A percentile compares a stretch with the other conserved stretches of the same genome.
phyloP scores from a whole-genome alignment of 2,329 filamentous ascomycete genomes.

The Aspergillus pseudonomiae region DNA sequence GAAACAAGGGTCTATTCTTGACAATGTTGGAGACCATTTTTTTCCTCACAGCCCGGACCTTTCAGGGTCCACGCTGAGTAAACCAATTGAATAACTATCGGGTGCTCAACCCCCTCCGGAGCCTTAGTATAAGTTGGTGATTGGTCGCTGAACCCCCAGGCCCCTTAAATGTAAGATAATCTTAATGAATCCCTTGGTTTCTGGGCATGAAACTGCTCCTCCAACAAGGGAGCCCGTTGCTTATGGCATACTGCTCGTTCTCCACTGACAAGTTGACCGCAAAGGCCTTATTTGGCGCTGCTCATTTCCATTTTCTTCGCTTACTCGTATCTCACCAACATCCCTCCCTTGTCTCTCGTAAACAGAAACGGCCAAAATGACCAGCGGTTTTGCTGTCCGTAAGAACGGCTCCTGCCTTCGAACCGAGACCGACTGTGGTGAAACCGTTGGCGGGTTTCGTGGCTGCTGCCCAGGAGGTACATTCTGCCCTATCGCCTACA shows the following conservation, averaged over 20 bases:
- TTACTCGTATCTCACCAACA: not conserved
- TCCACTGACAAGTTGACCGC: not conserved
- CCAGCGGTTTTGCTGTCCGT: conserved; percentile 7
- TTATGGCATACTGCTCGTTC: not conserved
- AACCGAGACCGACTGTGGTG: conserved; percentile 5
- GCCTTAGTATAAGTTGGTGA: not conserved
- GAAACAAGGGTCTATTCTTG: not conserved
- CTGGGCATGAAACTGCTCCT: not conserved
- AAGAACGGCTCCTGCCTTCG: conserved; percentile 8
- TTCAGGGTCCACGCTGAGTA: not conserved
- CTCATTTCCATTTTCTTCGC: not conserved
- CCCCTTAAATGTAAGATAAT: not conserved
- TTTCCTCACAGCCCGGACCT: not conserved
- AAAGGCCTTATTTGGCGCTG: not conserved
- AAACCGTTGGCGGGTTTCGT: conserved; percentile 2
- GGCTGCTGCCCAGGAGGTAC: conserved; percentile 9
- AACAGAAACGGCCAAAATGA: not conserved
- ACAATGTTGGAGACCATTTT: not conserved
- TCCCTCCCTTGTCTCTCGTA: not conserved
- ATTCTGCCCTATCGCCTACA: conserved; percentile 10
- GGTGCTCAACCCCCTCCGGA: not conserved
- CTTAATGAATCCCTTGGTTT: not conserved
- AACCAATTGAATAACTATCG: not conserved
- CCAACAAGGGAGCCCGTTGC: not conserved
- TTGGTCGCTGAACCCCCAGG: not conserved